phyloP scores from a whole-genome alignment of 768 basidiomycete genomes.

The Suillus luteus region DNA sequence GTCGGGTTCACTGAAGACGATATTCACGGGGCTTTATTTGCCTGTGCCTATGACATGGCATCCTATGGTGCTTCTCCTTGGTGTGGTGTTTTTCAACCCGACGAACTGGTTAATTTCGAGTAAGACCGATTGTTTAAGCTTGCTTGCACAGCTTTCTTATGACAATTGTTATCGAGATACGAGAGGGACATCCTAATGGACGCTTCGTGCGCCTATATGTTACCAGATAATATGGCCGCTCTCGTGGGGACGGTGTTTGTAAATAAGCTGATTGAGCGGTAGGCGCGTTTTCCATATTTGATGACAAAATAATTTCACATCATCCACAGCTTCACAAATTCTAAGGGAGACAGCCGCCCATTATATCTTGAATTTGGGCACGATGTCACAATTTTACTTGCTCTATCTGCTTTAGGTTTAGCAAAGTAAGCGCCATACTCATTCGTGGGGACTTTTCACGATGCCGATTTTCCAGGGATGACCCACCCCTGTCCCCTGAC shows the following conservation, averaged over 20 bases:
- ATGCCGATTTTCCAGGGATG: constrained; percentile 31
- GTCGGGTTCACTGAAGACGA: constrained; percentile 32
- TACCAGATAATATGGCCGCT: constrained; percentile 34
- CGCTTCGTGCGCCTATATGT: constrained; percentile 38
- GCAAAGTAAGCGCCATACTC: constrained; percentile 24
- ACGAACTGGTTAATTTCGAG: constrained; percentile 36
- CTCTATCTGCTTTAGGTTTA: constrained; percentile 37
- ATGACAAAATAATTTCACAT: background rate
- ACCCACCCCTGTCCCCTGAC: constrained; percentile 28
- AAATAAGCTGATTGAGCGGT: constrained; percentile 37
- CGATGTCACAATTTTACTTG: constrained; percentile 40
- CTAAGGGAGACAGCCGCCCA: constrained; percentile 28
- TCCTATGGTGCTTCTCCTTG: constrained; percentile 36
- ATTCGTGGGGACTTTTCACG: background rate
- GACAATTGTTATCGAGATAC: constrained; percentile 21
- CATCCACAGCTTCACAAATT: constrained; percentile 29
- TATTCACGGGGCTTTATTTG: constrained; percentile 39
- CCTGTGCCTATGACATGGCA: constrained; percentile 40
- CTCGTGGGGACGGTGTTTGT: constrained; percentile 37
- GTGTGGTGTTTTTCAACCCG: constrained; percentile 34
- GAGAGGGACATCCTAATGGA: constrained; percentile 39
- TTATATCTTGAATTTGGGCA: constrained; percentile 41
- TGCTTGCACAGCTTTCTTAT: background rate
- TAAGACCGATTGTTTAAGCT: constrained; percentile 18
- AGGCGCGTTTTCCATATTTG: constrained; percentile 1